Conservation (phyloP, 2,329 filamentous ascomycete genomes). For the Aphanocladium album region DNA sequence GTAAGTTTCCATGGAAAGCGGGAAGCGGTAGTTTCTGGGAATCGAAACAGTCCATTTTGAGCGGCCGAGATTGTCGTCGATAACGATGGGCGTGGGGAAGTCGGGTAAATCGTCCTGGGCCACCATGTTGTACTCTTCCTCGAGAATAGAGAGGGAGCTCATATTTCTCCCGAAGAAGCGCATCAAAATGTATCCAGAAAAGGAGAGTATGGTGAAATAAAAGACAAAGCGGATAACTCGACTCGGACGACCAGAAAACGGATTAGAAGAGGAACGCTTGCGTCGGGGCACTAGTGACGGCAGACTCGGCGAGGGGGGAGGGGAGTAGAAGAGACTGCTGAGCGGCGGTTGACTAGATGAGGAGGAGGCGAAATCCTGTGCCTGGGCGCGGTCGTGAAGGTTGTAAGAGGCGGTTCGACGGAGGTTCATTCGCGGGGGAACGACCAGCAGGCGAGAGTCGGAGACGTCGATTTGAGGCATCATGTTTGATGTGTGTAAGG, state of each 20-base stretch:
- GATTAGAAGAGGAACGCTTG: constrained; percentile 54
- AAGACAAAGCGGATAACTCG: constrained; percentile 52
- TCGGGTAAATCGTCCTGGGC: constrained; percentile 61
- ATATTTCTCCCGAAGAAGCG: constrained; percentile 25
- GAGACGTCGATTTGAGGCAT: constrained; percentile 42
- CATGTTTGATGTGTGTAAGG: constrained; percentile 29
- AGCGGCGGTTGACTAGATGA: constrained; percentile 61
- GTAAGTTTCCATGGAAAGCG: constrained; percentile 62
- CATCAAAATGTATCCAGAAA: constrained; percentile 45
- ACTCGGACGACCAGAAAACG: constrained; percentile 45
- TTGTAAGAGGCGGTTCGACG: constrained; percentile 55
- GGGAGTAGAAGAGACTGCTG: constrained; percentile 61
- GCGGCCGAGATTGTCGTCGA: constrained; percentile 59
- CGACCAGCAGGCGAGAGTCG: constrained; percentile 45
- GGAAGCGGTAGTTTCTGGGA: constrained; percentile 61
- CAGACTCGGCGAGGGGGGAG: constrained; percentile 66
- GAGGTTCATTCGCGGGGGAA: constrained; percentile 54
- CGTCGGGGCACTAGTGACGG: constrained; percentile 62
- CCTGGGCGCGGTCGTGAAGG: constrained; percentile 43
- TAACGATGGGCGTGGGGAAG: constrained; percentile 66
- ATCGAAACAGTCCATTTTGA: constrained; percentile 80
- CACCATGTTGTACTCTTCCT: constrained; percentile 60
- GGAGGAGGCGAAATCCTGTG: constrained; percentile 42
- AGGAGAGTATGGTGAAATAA: constrained; percentile 46
- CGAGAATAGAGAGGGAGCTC: constrained; percentile 39